These are phyloP conservation scores for Alnus rubra DNA, from an alignment of 306 rosid genomes.

Conservation along the genomic window DNA sequence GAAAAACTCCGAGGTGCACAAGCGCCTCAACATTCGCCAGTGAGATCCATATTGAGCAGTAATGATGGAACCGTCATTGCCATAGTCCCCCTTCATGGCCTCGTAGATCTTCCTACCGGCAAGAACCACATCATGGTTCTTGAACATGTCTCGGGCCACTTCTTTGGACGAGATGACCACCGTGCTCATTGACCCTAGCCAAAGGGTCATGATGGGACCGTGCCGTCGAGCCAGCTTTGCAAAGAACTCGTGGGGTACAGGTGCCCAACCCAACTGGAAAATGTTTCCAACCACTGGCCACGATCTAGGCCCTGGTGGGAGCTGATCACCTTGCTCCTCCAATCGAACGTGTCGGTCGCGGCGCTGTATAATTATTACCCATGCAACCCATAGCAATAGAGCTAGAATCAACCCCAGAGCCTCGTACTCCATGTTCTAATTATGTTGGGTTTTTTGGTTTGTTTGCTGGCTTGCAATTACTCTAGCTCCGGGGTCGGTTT, in stretches of 20 bases:
- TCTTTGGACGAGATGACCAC: conserved; percentile 68
- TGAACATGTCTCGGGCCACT: conserved; percentile 70
- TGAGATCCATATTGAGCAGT: conserved; percentile 73
- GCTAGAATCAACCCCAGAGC: conserved; percentile 25
- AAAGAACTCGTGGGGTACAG: conserved; percentile 57
- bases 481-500: neutral
- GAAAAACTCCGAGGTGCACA: conserved; percentile 61
- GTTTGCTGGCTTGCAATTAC: neutral
- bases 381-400: conserved; percentile 34
- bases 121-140: conserved; percentile 51
- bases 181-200: conserved; percentile 83
- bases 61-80: conserved; percentile 63
- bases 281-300: conserved; percentile 83
- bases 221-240: neutral
- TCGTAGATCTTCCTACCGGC: conserved; percentile 83
- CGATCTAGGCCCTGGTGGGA: conserved; percentile 81
- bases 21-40: conserved; percentile 72
- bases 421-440: conserved; percentile 36
- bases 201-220: conserved; percentile 4
- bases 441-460: neutral
- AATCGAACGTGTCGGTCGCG: conserved; percentile 2
- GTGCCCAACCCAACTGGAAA: conserved; percentile 54
- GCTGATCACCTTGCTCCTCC: conserved; percentile 26
- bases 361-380: conserved; percentile 13
- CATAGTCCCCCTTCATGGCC: conserved; percentile 66